Evolutionary conservation across 2,329 filamentous ascomycete species (phyloP), one percentile per base, ranked within the genome.

Genomic region (Pseudopyricularia cyperi): DNA sequence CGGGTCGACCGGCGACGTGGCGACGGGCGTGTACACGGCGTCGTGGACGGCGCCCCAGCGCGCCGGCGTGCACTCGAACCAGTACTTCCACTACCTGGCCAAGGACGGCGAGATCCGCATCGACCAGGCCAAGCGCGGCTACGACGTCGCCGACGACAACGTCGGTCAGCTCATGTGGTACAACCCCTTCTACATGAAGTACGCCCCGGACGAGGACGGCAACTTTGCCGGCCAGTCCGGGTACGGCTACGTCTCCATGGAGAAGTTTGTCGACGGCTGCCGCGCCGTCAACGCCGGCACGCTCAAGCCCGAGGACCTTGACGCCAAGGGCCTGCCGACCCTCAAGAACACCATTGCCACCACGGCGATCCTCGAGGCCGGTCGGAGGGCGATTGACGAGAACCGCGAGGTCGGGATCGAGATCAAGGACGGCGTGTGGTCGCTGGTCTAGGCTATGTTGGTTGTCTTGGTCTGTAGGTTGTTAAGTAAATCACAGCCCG

Each of bases 161-260:
- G 71, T 72, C 2, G 79, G 79, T 39, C 77, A 82, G 63, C 68
- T 95, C 55, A 77, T 84, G 64, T 95, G 89, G 88, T 85, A 87
- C 66, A 96, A 96, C 67, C 90, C 90, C 65, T 94, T 94, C 69
- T 94, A 94, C 70, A 95, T 94, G 89, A 84, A 85, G 61, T 95
- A 95, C 62, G 87, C 89, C 12, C 89, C 90, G 19, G 89, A 95
- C 62, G 90, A 95, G 71, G 87, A 95, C 66, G 91, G 90, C 52
- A 94, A 96, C 70, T 96, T 96, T 66, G 83, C 81, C 52, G 90
- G 90, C 34, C 90, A 95, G 71, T 85, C 82, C 7, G 90, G 90
- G 24, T 96, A 96, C 65, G 90, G 90, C 33, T 96, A 96, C 68
- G 80, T 95, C 54, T 93, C 86, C 19, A 90, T 96, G 62, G 90